Conservation (phyloP, 768 basidiomycete genomes). For the Rhizopogon rudus region DNA sequence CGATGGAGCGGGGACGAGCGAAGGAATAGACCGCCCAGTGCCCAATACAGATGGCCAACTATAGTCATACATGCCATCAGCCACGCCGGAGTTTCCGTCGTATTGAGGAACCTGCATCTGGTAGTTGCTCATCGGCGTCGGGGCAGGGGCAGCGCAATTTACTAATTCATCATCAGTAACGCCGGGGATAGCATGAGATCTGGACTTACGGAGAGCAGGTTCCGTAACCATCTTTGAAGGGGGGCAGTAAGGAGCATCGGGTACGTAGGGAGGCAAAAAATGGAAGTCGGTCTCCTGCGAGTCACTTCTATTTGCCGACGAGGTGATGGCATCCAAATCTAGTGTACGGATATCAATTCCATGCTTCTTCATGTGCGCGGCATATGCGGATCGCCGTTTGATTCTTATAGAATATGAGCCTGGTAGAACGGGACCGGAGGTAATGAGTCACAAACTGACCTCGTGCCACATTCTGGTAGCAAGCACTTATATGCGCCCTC, state of each 20-base stretch:
- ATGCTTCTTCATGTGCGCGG: slow-evolving; percentile 51
- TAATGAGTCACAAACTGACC: slow-evolving; percentile 25
- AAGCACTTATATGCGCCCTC: slow-evolving; percentile 43
- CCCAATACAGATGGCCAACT: not conserved
- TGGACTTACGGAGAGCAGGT: not conserved
- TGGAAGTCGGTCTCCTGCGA: slow-evolving; percentile 11
- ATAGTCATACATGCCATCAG: not conserved
- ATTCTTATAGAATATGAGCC: slow-evolving; percentile 37
- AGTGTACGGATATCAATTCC: slow-evolving; percentile 21
- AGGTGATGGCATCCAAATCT: slow-evolving; percentile 20
- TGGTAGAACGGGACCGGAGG: not conserved
- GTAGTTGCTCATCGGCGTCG: not conserved
- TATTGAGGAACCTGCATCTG: not conserved
- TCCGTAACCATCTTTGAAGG: not conserved
- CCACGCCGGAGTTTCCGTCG: not conserved
- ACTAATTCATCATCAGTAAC: not conserved
- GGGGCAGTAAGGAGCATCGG: not conserved
- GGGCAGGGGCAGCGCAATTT: not conserved
- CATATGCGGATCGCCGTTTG: slow-evolving; percentile 58
- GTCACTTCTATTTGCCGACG: not conserved
- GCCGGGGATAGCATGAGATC: not conserved
- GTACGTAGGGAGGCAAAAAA: slow-evolving; percentile 1
- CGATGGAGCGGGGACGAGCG: not conserved
- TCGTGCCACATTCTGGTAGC: slow-evolving; percentile 39
- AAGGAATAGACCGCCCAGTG: not conserved